A percentile compares a stretch with the other conserved stretches of the same genome.
phyloP scores from a whole-genome alignment of 2,329 filamentous ascomycete genomes.

The Thermoascus crustaceus region DNA sequence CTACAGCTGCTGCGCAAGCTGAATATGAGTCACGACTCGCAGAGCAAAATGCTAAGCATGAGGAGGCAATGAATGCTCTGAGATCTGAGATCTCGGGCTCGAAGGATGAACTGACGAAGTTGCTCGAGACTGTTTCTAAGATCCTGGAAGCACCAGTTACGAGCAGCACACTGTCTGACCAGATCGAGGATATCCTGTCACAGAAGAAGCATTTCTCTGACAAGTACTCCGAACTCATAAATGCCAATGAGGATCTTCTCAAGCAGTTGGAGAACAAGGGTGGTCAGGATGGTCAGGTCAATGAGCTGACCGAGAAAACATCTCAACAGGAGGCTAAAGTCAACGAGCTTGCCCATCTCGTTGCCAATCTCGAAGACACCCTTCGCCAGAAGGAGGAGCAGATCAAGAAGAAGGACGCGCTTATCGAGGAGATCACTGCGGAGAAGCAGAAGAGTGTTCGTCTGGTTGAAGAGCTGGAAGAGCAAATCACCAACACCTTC shows the following conservation, averaged over 20 bases:
- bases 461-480: slow-evolving; percentile 90
- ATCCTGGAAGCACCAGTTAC: slow-evolving; percentile 42
- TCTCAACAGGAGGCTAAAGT: slow-evolving; percentile 45
- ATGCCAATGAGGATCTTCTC: slow-evolving; percentile 30
- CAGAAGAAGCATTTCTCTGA: slow-evolving; percentile 36
- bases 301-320: slow-evolving; percentile 32
- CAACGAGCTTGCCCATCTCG: slow-evolving; percentile 45
- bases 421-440: slow-evolving; percentile 44
- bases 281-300: slow-evolving; percentile 27
- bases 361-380: slow-evolving; percentile 40
- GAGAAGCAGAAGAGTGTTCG: slow-evolving; percentile 86
- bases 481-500: slow-evolving; percentile 90
- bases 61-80: slow-evolving; percentile 50
- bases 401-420: slow-evolving; percentile 39
- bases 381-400: slow-evolving; percentile 36
- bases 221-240: slow-evolving; percentile 35
- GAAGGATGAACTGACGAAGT: slow-evolving; percentile 57
- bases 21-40: slow-evolving; percentile 28
- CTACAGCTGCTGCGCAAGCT: slow-evolving; percentile 28
- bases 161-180: slow-evolving; percentile 52
- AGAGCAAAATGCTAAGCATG: slow-evolving; percentile 53
- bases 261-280: slow-evolving; percentile 30
- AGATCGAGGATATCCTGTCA: slow-evolving; percentile 48
- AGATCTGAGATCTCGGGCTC: slow-evolving; percentile 57
- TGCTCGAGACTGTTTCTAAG: slow-evolving; percentile 51